These are phyloP conservation scores for Fusarium tjaetaba DNA, from an alignment of 2,329 filamentous ascomycete genomes.

Conservation along the genomic window DNA sequence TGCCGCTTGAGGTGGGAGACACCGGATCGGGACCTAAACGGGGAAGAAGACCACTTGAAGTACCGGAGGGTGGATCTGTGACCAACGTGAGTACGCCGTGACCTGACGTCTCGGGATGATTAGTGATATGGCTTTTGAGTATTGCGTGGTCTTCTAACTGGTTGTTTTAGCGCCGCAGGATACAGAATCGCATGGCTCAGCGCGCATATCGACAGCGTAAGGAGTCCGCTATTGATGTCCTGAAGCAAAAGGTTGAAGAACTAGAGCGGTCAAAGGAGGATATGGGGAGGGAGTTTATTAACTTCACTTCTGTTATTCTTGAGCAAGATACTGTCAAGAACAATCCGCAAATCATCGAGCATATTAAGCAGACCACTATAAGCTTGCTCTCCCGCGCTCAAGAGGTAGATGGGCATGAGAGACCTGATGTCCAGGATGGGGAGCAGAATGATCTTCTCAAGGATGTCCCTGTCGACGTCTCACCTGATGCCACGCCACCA, in stretches of 20 bases:
- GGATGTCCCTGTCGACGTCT: fast-evolving
- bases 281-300: not conserved
- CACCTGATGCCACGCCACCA: not conserved
- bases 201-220: constrained; percentile 16
- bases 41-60: not conserved
- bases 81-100: not conserved
- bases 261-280: not conserved
- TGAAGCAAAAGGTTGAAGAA: constrained; percentile 1
- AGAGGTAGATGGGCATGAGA: not conserved
- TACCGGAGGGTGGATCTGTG: not conserved
- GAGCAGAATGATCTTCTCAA: fast-evolving
- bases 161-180: not conserved
- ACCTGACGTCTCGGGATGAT: not conserved
- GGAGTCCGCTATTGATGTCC: constrained; percentile 3
- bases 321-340: not conserved
- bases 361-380: not conserved
- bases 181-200: constrained; percentile 16
- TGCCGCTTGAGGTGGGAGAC: not conserved
- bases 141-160: not conserved
- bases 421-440: not conserved
- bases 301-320: not conserved
- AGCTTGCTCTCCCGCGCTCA: not conserved
- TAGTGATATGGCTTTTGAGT: not conserved
- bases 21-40: not conserved
- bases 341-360: not conserved